These are phyloP conservation scores for Coemansia umbellata DNA, from an alignment of 192 early-diverging fungal species.

Conservation along the genomic window DNA sequence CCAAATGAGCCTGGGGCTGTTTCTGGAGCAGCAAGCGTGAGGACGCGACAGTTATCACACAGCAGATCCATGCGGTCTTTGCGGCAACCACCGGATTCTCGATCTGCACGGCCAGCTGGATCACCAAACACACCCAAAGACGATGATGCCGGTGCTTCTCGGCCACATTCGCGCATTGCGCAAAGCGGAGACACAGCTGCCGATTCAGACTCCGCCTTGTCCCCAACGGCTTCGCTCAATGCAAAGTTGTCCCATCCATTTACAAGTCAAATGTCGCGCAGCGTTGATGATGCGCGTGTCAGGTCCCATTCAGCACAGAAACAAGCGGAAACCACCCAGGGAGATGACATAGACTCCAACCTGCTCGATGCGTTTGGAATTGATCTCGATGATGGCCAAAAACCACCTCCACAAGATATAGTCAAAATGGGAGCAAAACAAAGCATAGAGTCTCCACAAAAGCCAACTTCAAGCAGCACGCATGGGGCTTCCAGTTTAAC, in stretches of 20 bases:
- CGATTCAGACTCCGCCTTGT: not conserved
- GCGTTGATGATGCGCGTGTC: constrained; percentile 4
- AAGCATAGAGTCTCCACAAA: not conserved
- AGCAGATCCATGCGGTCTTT: not conserved
- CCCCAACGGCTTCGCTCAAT: not conserved
- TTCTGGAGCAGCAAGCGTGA: not conserved
- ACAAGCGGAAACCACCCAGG: not conserved
- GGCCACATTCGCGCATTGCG: not conserved
- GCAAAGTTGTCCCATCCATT: not conserved
- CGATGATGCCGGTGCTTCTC: not conserved
- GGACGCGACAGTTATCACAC: not conserved
- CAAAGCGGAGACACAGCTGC: not conserved
- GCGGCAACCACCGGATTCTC: not conserved
- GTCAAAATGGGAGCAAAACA: too few species aligned
- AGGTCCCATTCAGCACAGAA: not conserved
- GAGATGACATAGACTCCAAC: constrained; percentile 32
- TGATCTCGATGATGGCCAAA: constrained; percentile 33
- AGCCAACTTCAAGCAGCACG: not conserved
- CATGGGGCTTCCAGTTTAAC: not conserved
- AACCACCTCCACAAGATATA: not conserved
- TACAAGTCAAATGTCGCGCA: not conserved
- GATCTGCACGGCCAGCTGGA: not conserved
- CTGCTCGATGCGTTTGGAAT: constrained; percentile 52
- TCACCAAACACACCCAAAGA: not conserved
- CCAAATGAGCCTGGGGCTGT: constrained; percentile 25